These are phyloP conservation scores for Geranomyces variabilis DNA, from an alignment of 192 early-diverging fungal species.

Conservation along the genomic window DNA sequence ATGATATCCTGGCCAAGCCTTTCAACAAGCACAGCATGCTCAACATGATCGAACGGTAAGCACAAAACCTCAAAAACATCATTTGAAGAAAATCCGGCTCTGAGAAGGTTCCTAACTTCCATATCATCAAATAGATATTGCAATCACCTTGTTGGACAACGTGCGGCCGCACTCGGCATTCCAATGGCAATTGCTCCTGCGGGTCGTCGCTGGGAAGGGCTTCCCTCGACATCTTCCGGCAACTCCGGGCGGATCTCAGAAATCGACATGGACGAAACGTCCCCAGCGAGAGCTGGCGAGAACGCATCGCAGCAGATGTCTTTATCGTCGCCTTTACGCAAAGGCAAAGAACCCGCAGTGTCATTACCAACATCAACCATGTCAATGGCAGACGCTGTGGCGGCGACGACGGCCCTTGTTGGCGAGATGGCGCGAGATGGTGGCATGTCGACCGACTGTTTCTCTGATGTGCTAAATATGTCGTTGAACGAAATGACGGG, in stretches of 20 bases:
- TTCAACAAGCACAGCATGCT: constrained; percentile 49
- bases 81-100: neutral
- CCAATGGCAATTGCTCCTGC: neutral
- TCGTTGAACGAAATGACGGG: constrained; percentile 14
- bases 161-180: constrained; percentile 27
- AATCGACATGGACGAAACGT: constrained; percentile 11
- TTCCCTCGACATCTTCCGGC: neutral
- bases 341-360: neutral
- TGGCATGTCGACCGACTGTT: neutral
- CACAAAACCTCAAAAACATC: too few relatives aligned
- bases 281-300: neutral
- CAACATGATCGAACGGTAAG: constrained; percentile 31
- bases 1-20: constrained; percentile 74
- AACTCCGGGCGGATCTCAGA: constrained; percentile 17
- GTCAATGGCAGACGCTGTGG: too few relatives aligned
- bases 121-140: constrained; percentile 18
- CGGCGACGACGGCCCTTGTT: too few relatives aligned
- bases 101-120: neutral
- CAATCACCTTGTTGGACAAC: constrained; percentile 33
- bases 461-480: constrained; percentile 23
- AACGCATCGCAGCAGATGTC: too few relatives aligned
- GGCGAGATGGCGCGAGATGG: neutral
- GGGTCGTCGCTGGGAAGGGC: constrained; percentile 4
- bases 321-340: neutral
- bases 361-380: neutral